These are phyloP conservation scores for Ilex asprella DNA, from an alignment of 257 asterid genomes.

Conservation along the genomic window DNA sequence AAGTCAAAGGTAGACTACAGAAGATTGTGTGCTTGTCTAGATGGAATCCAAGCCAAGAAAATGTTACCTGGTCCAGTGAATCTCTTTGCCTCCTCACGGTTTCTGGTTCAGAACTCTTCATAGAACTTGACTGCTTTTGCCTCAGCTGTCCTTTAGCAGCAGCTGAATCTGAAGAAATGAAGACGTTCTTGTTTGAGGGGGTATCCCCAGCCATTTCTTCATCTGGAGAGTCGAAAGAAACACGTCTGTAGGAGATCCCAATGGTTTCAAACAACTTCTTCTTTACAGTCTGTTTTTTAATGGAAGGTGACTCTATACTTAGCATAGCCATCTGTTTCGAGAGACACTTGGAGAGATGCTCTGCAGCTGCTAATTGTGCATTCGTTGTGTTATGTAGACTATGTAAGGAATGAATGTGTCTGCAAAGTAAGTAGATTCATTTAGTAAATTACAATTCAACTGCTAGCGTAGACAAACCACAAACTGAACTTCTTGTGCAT, in stretches of 20 bases:
- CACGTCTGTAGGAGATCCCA: slow-evolving; percentile 59
- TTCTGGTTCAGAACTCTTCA: slow-evolving; percentile 59
- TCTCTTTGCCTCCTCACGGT: slow-evolving; percentile 76
- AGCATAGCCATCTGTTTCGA: slow-evolving; percentile 76
- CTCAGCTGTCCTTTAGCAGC: slow-evolving; percentile 38
- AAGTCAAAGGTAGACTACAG: background rate
- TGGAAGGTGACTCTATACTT: slow-evolving; percentile 48
- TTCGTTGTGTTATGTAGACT: slow-evolving; percentile 56
- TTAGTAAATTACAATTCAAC: slow-evolving; percentile 4
- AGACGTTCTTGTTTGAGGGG: slow-evolving; percentile 36
- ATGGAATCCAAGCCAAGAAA: background rate
- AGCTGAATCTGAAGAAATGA: slow-evolving; percentile 26
- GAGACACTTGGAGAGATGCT: slow-evolving; percentile 78
- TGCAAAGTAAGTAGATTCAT: slow-evolving; percentile 29
- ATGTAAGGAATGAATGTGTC: slow-evolving; percentile 64
- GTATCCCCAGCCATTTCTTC: slow-evolving; percentile 34
- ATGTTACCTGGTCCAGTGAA: slow-evolving; percentile 68
- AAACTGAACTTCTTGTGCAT: background rate
- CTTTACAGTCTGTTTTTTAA: slow-evolving; percentile 43
- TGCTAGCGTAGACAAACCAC: slow-evolving; percentile 2
- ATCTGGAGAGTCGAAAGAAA: slow-evolving; percentile 39
- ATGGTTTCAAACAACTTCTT: slow-evolving; percentile 78
- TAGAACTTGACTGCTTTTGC: slow-evolving; percentile 37
- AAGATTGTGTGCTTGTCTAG: background rate
- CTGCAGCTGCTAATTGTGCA: slow-evolving; percentile 84